Conservation (phyloP, 2,329 filamentous ascomycete species). For the Talaromyces rugulosus region DNA sequence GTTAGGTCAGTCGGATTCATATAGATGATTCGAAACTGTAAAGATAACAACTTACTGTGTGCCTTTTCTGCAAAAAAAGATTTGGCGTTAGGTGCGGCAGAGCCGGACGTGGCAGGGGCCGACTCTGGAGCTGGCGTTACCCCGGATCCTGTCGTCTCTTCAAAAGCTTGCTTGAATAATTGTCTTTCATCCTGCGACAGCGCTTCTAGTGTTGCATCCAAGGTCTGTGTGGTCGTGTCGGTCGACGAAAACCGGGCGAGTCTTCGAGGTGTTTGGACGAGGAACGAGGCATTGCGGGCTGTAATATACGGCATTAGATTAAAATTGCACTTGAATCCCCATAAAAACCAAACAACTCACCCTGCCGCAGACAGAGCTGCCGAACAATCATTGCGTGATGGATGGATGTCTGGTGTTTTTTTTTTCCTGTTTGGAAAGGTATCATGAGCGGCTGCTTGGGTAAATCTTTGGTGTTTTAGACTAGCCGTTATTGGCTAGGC, state of each 20-base stretch:
- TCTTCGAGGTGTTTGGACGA: conserved; percentile 26
- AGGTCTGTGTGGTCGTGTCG: conserved; percentile 17
- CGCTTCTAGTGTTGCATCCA: background rate
- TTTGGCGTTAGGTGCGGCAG: conserved; percentile 1
- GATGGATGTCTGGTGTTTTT: background rate
- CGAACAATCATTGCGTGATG: conserved; percentile 38
- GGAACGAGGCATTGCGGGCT: conserved; percentile 36
- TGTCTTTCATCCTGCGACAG: conserved; percentile 10
- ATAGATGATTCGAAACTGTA: background rate
- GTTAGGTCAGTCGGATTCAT: background rate
- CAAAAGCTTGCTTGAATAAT: conserved; percentile 1
- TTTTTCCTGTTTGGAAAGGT: background rate
- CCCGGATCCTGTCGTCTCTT: conserved; percentile 11
- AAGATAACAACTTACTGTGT: conserved; percentile 20
- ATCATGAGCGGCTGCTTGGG: background rate
- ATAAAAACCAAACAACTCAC: conserved; percentile 23
- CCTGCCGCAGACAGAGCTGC: conserved; percentile 36
- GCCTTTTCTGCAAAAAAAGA: conserved; percentile 16
- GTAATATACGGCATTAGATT: conserved; percentile 14
- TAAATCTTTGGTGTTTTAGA: background rate
- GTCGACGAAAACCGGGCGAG: conserved; percentile 32
- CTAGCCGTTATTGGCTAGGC: conserved; percentile 1
- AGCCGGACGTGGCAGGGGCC: background rate
- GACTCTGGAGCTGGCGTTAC: conserved; percentile 5
- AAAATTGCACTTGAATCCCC: background rate